Percentiles rank a stretch among this genome's conserved stretches.
Conservation (phyloP, 768 basidiomycete species). For the Boletus rubescentipes region DNA sequence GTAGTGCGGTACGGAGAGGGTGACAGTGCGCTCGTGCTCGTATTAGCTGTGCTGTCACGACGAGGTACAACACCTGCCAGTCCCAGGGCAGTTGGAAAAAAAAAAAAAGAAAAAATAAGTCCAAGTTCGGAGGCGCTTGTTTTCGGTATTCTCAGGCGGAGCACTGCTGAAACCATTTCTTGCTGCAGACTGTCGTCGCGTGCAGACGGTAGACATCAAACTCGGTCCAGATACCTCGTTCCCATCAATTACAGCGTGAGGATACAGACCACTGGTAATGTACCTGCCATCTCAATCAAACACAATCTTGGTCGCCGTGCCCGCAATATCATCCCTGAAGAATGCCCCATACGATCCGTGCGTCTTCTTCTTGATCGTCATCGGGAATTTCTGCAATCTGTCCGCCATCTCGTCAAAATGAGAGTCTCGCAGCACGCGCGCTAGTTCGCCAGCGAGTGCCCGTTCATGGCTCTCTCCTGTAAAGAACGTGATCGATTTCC, state of each 20-base stretch:
- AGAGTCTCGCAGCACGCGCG: conserved; percentile 84
- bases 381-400: conserved; percentile 79
- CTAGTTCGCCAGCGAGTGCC: conserved; percentile 88
- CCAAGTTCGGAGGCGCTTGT: background rate
- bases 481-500: conserved; percentile 95
- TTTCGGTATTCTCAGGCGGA: conserved; percentile 8
- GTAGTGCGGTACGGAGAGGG: background rate
- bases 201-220: background rate
- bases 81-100: background rate
- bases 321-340: conserved; percentile 61
- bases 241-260: conserved; percentile 13
- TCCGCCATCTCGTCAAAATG: conserved; percentile 71
- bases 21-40: background rate
- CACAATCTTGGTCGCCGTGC: conserved; percentile 74
- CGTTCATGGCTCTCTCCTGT: conserved; percentile 88
- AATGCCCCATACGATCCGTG: conserved; percentile 90
- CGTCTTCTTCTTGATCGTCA: conserved; percentile 96
- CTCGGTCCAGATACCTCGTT: conserved; percentile 1
- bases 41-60: conserved; percentile 11
- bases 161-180: background rate
- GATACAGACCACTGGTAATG: background rate
- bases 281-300: conserved; percentile 46
- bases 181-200: background rate
- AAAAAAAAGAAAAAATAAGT: background rate
- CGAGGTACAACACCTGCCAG: background rate